Conservation (phyloP, 2,329 filamentous ascomycete species). For the Sphaerulina populicola region DNA sequence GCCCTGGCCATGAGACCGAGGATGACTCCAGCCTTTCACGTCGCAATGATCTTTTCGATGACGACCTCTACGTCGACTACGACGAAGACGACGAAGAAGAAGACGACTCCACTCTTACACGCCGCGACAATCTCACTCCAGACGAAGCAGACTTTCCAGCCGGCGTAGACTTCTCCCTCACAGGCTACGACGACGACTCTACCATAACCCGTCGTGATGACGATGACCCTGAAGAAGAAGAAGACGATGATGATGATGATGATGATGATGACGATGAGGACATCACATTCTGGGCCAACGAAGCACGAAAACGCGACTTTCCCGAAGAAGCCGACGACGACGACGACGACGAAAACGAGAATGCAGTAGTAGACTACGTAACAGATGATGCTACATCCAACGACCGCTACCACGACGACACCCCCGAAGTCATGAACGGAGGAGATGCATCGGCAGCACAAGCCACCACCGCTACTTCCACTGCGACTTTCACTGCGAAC, state of each 20-base stretch:
- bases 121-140: not conserved
- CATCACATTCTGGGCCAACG: not conserved
- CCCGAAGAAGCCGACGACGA: constrained; percentile 3
- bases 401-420: constrained; percentile 1
- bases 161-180: not conserved
- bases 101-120: too few species aligned
- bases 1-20: not conserved
- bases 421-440: not conserved
- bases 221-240: not conserved
- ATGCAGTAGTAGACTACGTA: too few species aligned
- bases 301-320: constrained; percentile 1
- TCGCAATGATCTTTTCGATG: not conserved
- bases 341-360: not conserved
- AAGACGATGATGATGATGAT: not conserved
- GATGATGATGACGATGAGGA: not conserved
- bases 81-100: too few species aligned
- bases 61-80: not conserved
- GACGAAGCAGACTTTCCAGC: not conserved
- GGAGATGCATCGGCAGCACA: not conserved
- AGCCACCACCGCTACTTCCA: not conserved
- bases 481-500: not conserved
- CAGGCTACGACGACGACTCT: not conserved
- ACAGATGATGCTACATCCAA: not conserved
- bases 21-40: not conserved
- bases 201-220: not conserved